Evolutionary conservation across 805 yeast genomes (phyloP), one percentile per base, ranked within the genome.

Genomic region (Zygoascus ofunaensis): DNA sequence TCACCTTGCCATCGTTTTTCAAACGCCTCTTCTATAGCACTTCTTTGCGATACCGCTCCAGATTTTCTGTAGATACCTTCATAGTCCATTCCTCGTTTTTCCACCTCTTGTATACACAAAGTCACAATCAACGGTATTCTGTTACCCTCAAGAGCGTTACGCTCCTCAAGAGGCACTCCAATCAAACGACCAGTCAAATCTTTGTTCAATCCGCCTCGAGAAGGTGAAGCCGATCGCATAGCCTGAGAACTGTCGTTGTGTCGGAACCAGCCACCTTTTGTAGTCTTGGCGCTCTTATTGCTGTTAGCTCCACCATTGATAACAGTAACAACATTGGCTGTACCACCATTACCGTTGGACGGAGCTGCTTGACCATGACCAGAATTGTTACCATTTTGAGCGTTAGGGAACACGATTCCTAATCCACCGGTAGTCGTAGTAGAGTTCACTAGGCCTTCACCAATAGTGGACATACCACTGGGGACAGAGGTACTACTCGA

Each of bases 31-130:
- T 65, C 63, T 55, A 71, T 59, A 52, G 71, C 48, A 49, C 73
- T 76, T 44, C 80, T 73, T 40, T 82, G 81, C 5, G 86, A 73
- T 49, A 79, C 73, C 4, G 86, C 83, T 1, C 95, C 98, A 38
- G 94, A 82, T 52, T 89, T 81, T 52, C 98, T 71, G 65, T 92
- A 92, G 30, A 92, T 73, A 5, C 98, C 98, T 62, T 89, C 97
- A 49, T 71, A 66, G 34, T 73, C 77, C 52, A 89, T 62, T 3
- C 95, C 95, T 46, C 86, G 69, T 4, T 59, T 58, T 64, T 90
- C 96, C 43, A 92, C 87, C 54, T 82, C 92, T 20, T 70, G 67
- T 4, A 87, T 64, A 63, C 96, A 86, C 46, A 76, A 70, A 10
- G 80, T 68, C 8, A 92, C 73, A 23, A 92, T 74, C 51, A 76